Evolutionary conservation across 1,139 yeast genomes (phyloP).

Genomic region (Hyphopichia buzzinii): DNA sequence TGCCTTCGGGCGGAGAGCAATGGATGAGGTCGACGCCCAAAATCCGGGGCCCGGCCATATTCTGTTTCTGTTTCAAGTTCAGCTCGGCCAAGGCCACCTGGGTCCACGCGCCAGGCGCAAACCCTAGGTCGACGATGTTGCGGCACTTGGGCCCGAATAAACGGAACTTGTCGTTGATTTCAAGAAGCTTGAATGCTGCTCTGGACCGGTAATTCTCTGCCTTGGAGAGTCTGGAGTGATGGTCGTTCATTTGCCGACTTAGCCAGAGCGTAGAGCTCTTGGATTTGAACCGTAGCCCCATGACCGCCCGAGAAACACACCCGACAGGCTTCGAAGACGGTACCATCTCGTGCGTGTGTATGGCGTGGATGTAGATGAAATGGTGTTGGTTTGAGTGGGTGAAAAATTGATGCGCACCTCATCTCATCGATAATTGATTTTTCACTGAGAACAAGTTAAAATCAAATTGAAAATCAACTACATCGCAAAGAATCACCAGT

Average conservation of each 20-base stretch:
- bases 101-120: constrained; percentile 53
- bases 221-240: constrained; percentile 64
- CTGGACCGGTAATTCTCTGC: constrained; percentile 66
- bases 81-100: constrained; percentile 37
- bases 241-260: constrained; percentile 63
- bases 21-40: constrained; percentile 43
- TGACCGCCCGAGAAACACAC: no score
- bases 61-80: constrained; percentile 9
- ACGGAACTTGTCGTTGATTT: constrained; percentile 61
- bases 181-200: constrained; percentile 84
- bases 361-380: no score
- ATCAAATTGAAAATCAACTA: no score
- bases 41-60: constrained; percentile 16
- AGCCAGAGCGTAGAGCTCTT: constrained; percentile 74
- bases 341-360: no score
- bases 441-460: no score
- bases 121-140: constrained; percentile 73
- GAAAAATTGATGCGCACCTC: no score
- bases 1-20: constrained; percentile 41
- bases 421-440: no score
- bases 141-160: constrained; percentile 49
- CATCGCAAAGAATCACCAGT: neutral
- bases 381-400: no score
- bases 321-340: no score
- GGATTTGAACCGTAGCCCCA: constrained; percentile 19